Conservation (phyloP, 495 filamentous ascomycete species). For the Trichoderma virens region DNA sequence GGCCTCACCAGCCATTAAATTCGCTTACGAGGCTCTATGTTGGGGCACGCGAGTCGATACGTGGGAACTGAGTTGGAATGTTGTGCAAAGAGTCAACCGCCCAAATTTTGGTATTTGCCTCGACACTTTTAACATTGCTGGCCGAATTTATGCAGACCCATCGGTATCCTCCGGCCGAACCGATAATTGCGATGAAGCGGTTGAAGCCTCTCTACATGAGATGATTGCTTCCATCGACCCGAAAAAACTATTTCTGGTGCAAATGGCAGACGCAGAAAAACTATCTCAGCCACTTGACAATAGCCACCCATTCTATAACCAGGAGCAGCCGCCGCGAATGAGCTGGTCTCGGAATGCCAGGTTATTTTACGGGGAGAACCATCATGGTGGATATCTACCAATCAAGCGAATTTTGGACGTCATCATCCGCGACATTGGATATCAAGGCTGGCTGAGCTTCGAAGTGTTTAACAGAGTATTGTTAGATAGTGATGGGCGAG, state of each 20-base stretch:
- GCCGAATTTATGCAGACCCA: slow-evolving; percentile 66
- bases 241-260: slow-evolving; percentile 69
- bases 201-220: slow-evolving; percentile 48
- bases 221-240: slow-evolving; percentile 52
- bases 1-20: slow-evolving; percentile 50
- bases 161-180: slow-evolving; percentile 44
- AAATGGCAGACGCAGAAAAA: slow-evolving; percentile 70
- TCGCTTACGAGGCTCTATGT: slow-evolving; percentile 70
- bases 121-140: slow-evolving; percentile 77
- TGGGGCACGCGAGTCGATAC: slow-evolving; percentile 67
- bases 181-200: slow-evolving; percentile 48
- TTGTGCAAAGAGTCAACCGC: slow-evolving; percentile 57
- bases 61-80: slow-evolving; percentile 64
- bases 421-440: slow-evolving; percentile 58
- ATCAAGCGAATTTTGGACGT: slow-evolving; percentile 52
- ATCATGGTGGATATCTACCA: slow-evolving; percentile 65
- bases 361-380: slow-evolving; percentile 66
- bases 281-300: slow-evolving; percentile 50
- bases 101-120: slow-evolving; percentile 73
- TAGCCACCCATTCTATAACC: slow-evolving; percentile 56
- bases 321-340: slow-evolving; percentile 61
- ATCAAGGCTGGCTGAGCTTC: slow-evolving; percentile 69
- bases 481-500: slow-evolving; percentile 39
- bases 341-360: slow-evolving; percentile 74
- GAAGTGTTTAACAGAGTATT: slow-evolving; percentile 69